Percentiles rank a stretch among this genome's conserved stretches.
These are phyloP conservation scores for Pseudoturritis turrita DNA, from an alignment of 345 rosid genomes.

Conservation along the genomic window DNA sequence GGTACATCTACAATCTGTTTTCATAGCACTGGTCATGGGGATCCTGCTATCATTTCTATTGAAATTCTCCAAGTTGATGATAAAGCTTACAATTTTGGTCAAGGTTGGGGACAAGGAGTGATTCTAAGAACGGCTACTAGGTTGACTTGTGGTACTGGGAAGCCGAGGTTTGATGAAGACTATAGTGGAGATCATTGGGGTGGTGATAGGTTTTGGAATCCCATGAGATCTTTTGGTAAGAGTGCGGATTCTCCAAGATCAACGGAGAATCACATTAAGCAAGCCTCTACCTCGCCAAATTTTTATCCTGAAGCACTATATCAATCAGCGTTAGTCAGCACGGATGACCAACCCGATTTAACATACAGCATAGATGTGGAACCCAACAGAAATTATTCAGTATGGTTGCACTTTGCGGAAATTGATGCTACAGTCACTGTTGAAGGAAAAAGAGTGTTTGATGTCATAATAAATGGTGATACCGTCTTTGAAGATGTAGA, in stretches of 20 bases:
- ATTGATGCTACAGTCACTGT: conserved; percentile 62
- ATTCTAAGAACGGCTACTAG: conserved; percentile 74
- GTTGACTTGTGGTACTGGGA: conserved; percentile 71
- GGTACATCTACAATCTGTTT: conserved; percentile 78
- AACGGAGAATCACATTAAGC: conserved; percentile 57
- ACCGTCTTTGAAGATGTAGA: conserved; percentile 54
- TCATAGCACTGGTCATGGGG: conserved; percentile 98
- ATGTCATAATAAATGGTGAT: conserved; percentile 71
- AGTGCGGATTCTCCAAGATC: conserved; percentile 57
- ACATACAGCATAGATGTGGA: conserved; percentile 76
- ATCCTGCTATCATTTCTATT: conserved; percentile 76
- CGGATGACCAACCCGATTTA: conserved; percentile 62
- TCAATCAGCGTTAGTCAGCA: conserved; percentile 69
- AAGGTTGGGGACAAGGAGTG: conserved; percentile 47
- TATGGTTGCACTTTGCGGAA: conserved; percentile 97
- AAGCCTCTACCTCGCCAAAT: conserved; percentile 69
- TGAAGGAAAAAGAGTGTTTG: conserved; percentile 75
- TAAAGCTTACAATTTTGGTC: conserved; percentile 60
- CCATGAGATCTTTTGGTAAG: conserved; percentile 52
- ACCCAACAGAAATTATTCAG: conserved; percentile 81
- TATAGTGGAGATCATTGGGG: conserved; percentile 88
- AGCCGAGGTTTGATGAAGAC: conserved; percentile 66
- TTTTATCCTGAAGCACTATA: conserved; percentile 87
- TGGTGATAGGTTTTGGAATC: conserved; percentile 95
- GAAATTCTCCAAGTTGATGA: conserved; percentile 92